A percentile compares a stretch with the other conserved stretches of the same genome.
phyloP scores from a whole-genome alignment of 225 moss, liverwort and hornwort genomes.

The Rhytidiadelphus loreus region DNA sequence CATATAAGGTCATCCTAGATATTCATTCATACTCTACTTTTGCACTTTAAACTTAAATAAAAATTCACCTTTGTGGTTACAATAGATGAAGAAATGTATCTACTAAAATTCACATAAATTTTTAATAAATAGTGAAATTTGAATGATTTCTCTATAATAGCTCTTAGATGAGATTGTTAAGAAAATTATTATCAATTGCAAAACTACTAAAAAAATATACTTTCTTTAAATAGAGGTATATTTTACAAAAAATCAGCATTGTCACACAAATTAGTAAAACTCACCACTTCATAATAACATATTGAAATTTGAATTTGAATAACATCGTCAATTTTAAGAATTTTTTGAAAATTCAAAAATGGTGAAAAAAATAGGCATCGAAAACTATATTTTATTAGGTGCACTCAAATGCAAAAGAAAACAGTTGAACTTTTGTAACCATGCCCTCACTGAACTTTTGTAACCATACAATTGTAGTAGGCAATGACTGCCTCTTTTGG shows the following conservation, averaged over 20 bases:
- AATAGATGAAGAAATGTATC: not conserved
- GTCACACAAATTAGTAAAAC: not conserved
- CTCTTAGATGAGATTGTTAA: not conserved
- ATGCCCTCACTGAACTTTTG: no score
- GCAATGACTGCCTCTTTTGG: no score
- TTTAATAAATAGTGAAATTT: not conserved
- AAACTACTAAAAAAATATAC: not conserved
- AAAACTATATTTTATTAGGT: not conserved
- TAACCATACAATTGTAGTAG: no score
- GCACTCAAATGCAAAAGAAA: not conserved
- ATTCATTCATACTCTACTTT: not conserved
- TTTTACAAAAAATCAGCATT: not conserved
- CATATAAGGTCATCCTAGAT: rapidly evolving
- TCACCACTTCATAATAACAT: not conserved
- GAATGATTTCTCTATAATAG: not conserved
- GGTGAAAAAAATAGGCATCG: not conserved
- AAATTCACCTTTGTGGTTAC: no score
- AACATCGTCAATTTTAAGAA: not conserved
- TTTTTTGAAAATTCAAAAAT: not conserved
- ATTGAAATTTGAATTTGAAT: not conserved
- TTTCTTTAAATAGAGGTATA: not conserved
- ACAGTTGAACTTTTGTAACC: not conserved
- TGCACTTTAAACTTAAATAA: not conserved
- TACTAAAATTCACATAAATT: not conserved
- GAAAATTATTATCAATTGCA: no score